Conservation (phyloP, 805 yeast species). For the Zygosaccharomyces pseudorouxii region DNA sequence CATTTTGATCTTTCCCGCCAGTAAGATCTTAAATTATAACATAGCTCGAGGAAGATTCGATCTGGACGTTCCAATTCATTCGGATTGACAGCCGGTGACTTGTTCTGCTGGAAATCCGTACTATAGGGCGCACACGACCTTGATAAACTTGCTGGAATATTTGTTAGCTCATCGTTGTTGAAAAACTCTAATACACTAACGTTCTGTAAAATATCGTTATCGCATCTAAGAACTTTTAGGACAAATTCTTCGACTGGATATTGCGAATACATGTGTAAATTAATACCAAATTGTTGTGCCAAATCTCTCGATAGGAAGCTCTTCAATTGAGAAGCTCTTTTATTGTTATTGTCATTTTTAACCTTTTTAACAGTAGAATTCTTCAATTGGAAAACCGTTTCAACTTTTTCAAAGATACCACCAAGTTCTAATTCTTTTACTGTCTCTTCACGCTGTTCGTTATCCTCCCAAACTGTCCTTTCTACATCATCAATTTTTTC, state of each 20-base stretch:
- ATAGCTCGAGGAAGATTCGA: constrained; percentile 60
- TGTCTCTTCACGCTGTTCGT: constrained; percentile 38
- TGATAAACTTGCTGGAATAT: constrained; percentile 51
- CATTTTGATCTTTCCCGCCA: constrained; percentile 73
- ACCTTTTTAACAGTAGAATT: constrained; percentile 38
- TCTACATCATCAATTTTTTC: constrained; percentile 59
- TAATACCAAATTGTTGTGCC: constrained; percentile 77
- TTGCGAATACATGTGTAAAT: constrained; percentile 57
- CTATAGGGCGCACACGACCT: constrained; percentile 62
- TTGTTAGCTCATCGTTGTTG: constrained; percentile 58
- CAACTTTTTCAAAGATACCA: constrained; percentile 66
- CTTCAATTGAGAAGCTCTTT: constrained; percentile 37
- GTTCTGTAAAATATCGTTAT: constrained; percentile 48
- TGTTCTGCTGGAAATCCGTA: constrained; percentile 40
- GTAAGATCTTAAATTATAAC: constrained; percentile 61
- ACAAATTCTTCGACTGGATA: constrained; percentile 53
- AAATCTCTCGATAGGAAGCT: constrained; percentile 63
- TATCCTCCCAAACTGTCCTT: constrained; percentile 59
- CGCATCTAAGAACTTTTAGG: constrained; percentile 54
- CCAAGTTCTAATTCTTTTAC: constrained; percentile 47
- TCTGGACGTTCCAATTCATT: constrained; percentile 62
- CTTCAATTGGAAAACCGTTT: constrained; percentile 49
- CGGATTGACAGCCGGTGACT: constrained; percentile 40
- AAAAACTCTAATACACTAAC: constrained; percentile 64
- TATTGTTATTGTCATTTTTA: constrained; percentile 21